A percentile compares a stretch with the other conserved stretches of the same genome.
Conservation (phyloP, 2,329 filamentous ascomycete species). For the Coniella vitis region DNA sequence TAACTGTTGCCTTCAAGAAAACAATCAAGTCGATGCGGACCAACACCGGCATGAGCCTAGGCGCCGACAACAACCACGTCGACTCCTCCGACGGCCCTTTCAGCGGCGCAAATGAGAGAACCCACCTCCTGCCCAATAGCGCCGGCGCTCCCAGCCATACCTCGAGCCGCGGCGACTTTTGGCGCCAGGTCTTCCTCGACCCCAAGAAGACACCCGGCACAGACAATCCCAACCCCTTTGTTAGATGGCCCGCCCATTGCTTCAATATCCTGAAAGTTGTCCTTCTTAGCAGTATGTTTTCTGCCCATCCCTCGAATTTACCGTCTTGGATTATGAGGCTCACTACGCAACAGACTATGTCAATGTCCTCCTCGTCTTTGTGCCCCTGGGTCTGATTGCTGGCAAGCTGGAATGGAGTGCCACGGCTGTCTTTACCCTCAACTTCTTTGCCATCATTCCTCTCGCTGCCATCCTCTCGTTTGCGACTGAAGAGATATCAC, state of each 20-base stretch:
- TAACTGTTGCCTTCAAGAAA: slow-evolving; percentile 10
- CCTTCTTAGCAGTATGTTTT: slow-evolving; percentile 49
- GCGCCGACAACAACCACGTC: background rate
- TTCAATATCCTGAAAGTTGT: slow-evolving; percentile 54
- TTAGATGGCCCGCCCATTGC: slow-evolving; percentile 39
- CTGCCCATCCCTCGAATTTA: background rate
- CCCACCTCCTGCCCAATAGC: slow-evolving; percentile 34
- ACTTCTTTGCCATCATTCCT: slow-evolving; percentile 76
- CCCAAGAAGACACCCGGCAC: slow-evolving; percentile 43
- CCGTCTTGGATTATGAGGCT: background rate
- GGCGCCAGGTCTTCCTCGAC: slow-evolving; percentile 39
- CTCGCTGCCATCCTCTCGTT: slow-evolving; percentile 68
- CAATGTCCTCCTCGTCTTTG: slow-evolving; percentile 67
- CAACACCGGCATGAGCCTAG: background rate
- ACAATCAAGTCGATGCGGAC: slow-evolving; percentile 9
- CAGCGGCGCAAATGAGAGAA: slow-evolving; percentile 26
- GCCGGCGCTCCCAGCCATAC: slow-evolving; percentile 13
- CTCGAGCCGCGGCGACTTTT: slow-evolving; percentile 20
- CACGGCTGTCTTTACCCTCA: slow-evolving; percentile 64
- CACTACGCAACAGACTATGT: slow-evolving; percentile 40
- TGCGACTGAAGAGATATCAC: slow-evolving; percentile 70
- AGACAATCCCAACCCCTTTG: slow-evolving; percentile 38
- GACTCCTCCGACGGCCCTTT: background rate
- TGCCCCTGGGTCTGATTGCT: slow-evolving; percentile 65
- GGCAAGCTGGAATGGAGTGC: slow-evolving; percentile 57